Base-by-base conservation (phyloP, 192 early-diverging fungal species). In the Helicostylum pulchrum region DNA sequence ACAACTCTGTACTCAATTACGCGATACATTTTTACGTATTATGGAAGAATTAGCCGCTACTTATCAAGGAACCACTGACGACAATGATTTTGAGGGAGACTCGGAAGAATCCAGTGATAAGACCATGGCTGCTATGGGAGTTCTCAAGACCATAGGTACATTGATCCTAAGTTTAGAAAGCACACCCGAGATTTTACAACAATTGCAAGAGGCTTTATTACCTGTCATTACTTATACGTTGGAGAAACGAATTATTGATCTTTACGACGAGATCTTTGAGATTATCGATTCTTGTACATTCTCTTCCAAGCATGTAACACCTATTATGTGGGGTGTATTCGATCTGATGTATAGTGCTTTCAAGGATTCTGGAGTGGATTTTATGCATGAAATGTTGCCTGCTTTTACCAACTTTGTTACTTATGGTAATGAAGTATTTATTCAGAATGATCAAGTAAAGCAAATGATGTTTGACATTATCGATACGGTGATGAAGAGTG, bases 241-340 rank as follows among this genome's bases (percentile, higher is more conserved):
- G 43, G 83, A 96, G 49, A 85, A 92, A 57, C 66, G 66, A 14
- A 78, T 91, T 42, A 69, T 87, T 30, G 87, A 96, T 68, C 75
- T 94, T 19, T 94, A 92, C 77, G 88, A 90, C 58, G 93, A 93
- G 32, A 78, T 88, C 23, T 94, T 94, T 74, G 91, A 95, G 67
- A 86, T 96, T 55, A 83, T 95, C 47, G 95, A 97, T 74, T 86
- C 87, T 51, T 89, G 86, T 73, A 90, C 93, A 4, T 95, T 90
- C 68, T 87, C 93, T 5, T 71, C 85, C 53, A 95, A 95, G 69
- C 66, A 77, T 14, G 85, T 95, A 45, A 91, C 91, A 23, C 85
- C 81, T 39, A 85, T 75, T 62, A 92, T 92, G 74, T 99, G 92
- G 94, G 74, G 73, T 44, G 72, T 96, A 66, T 90, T 94, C 73